phyloP scores from a whole-genome alignment of 2,329 filamentous ascomycete genomes.

The Cordyceps tenuipes region DNA sequence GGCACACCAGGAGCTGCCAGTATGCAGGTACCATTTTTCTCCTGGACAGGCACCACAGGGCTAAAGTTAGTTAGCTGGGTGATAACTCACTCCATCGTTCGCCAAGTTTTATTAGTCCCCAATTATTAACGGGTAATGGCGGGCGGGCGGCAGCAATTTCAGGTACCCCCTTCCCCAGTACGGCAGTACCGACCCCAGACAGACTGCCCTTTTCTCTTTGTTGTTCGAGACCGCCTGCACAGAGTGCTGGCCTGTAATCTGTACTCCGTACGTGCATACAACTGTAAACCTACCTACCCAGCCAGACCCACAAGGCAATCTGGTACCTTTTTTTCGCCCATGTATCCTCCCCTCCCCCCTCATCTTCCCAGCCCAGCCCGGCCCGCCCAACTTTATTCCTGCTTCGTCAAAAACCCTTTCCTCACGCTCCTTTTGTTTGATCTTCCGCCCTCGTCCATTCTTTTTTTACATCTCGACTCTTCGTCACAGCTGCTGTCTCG shows the following conservation, averaged over 20 bases:
- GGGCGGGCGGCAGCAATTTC: no score
- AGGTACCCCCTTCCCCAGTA: background rate
- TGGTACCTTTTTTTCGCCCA: no score
- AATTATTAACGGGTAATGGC: no score
- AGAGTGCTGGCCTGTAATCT: no score
- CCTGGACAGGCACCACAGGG: background rate
- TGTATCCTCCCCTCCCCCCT: no score
- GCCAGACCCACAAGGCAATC: background rate
- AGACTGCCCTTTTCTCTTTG: background rate
- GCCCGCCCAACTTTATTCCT: background rate
- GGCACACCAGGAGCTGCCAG: background rate
- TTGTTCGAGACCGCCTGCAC: background rate
- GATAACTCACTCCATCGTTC: no score
- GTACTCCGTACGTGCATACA: no score
- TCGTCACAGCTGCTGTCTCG: background rate
- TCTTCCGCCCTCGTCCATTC: background rate
- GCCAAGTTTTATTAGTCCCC: no score
- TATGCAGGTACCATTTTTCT: conserved; percentile 1
- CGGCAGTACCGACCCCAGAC: no score
- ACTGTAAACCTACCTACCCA: background rate
- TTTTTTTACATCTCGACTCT: background rate
- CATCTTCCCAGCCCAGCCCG: no score
- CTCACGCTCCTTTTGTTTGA: conserved; percentile 1
- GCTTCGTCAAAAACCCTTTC: background rate
- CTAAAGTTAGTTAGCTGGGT: background rate